Conservation (phyloP, 78 protist genomes). For the Acrasis kona region DNA sequence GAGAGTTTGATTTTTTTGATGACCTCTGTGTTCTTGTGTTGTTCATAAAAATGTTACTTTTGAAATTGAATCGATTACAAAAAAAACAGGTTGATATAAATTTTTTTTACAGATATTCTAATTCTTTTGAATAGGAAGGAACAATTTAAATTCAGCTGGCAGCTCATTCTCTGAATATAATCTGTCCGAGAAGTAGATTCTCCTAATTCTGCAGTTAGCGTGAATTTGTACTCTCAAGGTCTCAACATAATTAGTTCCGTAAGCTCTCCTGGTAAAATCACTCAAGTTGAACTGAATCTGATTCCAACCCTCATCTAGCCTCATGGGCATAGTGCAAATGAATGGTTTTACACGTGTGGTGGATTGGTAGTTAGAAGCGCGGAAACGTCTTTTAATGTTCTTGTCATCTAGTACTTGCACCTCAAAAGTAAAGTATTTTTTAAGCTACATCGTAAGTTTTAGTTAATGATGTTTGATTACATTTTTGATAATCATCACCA, state of each 20-base stretch:
- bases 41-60: too few relatives aligned
- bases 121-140: slow-evolving; percentile 50
- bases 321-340: slow-evolving; percentile 96
- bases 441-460: slow-evolving; percentile 24
- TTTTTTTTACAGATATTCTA: too few relatives aligned
- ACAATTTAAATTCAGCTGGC: slow-evolving; percentile 83
- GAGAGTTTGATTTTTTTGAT: not conserved
- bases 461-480: slow-evolving; percentile 10
- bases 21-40: not conserved
- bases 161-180: slow-evolving; percentile 91
- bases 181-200: slow-evolving; percentile 87
- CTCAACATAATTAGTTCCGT: slow-evolving; percentile 91
- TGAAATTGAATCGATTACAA: too few relatives aligned
- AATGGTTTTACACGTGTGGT: slow-evolving; percentile 83
- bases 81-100: too few relatives aligned
- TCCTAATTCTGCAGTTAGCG: slow-evolving; percentile 64
- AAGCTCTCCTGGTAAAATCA: slow-evolving; percentile 87
- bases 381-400: slow-evolving; percentile 74
- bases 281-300: slow-evolving; percentile 91
- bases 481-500: slow-evolving; percentile 88
- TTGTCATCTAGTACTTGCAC: slow-evolving; percentile 92
- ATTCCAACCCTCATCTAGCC: slow-evolving; percentile 94
- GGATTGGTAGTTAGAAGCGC: slow-evolving; percentile 90
- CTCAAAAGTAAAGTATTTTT: slow-evolving; percentile 92
- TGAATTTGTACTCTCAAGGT: slow-evolving; percentile 77